Evolutionary conservation across 2,329 filamentous ascomycete species (phyloP).

Genomic region (Cytospora paraplurivora): DNA sequence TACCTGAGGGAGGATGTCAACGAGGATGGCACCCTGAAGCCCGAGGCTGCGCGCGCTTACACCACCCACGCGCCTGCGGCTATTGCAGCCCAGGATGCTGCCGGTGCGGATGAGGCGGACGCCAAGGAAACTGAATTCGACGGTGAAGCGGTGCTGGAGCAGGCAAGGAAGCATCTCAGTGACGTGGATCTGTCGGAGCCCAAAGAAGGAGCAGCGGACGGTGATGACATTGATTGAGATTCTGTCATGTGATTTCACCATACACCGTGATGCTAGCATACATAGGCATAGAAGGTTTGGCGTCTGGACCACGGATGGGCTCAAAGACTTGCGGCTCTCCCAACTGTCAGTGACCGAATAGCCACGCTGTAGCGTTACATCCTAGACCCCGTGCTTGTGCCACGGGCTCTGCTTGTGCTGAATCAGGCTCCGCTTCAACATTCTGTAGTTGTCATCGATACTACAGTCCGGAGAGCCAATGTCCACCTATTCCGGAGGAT

Average conservation of each 20-base stretch:
- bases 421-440: background rate
- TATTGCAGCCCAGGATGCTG: slow-evolving; percentile 31
- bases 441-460: background rate
- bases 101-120: slow-evolving; percentile 32
- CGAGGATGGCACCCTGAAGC: slow-evolving; percentile 59
- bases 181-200: slow-evolving; percentile 31
- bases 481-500: background rate
- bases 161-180: slow-evolving; percentile 43
- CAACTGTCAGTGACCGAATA: background rate
- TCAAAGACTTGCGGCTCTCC: background rate
- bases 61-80: slow-evolving; percentile 36
- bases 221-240: slow-evolving; percentile 30
- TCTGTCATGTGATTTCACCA: background rate
- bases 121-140: slow-evolving; percentile 33
- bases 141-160: slow-evolving; percentile 42
- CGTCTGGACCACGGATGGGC: background rate
- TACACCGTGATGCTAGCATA: background rate
- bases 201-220: slow-evolving; percentile 29
- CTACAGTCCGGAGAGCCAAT: background rate
- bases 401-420: background rate
- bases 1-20: slow-evolving; percentile 68
- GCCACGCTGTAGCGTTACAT: background rate
- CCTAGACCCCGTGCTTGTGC: background rate
- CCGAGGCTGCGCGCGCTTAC: slow-evolving; percentile 38
- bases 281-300: background rate